phyloP scores from a whole-genome alignment of 2,329 filamentous ascomycete species.

The Chrysoporthe deuterocubensis region DNA sequence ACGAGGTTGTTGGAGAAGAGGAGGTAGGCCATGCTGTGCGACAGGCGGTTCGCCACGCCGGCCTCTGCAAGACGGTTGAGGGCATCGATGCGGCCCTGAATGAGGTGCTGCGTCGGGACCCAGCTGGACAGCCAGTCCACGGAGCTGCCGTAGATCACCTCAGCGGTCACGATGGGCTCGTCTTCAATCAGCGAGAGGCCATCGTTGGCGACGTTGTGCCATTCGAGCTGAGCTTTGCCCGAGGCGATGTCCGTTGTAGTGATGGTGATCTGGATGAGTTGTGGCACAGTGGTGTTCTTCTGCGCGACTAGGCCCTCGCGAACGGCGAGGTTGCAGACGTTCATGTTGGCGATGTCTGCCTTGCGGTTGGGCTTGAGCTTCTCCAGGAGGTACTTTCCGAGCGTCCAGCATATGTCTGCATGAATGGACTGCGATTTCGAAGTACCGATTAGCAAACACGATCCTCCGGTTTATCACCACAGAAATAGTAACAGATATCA shows the following conservation, averaged over 20 bases:
- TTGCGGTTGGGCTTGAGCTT: conserved; percentile 51
- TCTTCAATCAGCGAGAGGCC: conserved; percentile 31
- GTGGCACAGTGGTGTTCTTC: conserved; percentile 35
- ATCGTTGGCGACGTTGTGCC: conserved; percentile 42
- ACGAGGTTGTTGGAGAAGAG: conserved; percentile 34
- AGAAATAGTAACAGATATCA: conserved; percentile 7
- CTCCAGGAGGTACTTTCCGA: conserved; percentile 63
- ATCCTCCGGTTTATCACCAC: too few species aligned
- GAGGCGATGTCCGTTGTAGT: conserved; percentile 48
- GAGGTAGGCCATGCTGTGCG: conserved; percentile 46
- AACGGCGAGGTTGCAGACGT: conserved; percentile 45
- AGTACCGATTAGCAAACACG: conserved; percentile 18
- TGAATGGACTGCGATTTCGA: conserved; percentile 48
- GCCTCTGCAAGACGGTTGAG: conserved; percentile 54
- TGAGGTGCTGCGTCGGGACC: conserved; percentile 60
- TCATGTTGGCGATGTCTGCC: conserved; percentile 38
- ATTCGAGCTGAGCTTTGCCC: conserved; percentile 49
- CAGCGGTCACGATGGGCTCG: conserved; percentile 51
- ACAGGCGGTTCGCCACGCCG: conserved; percentile 63
- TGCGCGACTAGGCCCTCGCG: conserved; percentile 40
- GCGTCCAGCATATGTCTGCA: conserved; percentile 67
- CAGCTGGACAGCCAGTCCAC: conserved; percentile 58
- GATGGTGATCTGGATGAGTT: conserved; percentile 39
- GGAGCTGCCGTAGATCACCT: conserved; percentile 55
- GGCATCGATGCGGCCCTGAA: conserved; percentile 52